These are phyloP conservation scores for Aspergillus sp. DNA, from an alignment of 2,329 filamentous ascomycete species.

Conservation along the genomic window DNA sequence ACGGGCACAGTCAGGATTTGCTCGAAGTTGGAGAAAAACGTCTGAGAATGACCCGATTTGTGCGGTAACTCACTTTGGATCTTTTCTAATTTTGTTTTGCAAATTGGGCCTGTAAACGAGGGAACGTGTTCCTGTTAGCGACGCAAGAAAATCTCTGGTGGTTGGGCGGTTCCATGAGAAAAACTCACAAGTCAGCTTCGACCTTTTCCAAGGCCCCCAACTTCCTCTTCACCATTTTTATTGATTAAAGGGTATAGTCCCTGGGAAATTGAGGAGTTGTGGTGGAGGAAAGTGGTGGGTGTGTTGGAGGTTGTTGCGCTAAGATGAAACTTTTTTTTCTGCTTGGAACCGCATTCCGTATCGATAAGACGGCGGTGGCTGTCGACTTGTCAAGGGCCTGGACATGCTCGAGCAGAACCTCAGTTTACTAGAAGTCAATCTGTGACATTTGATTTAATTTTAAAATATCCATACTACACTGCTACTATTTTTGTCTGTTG, in stretches of 20 bases:
- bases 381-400: not conserved
- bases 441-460: too few relatives aligned
- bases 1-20: not conserved
- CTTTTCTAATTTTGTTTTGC: conserved; percentile 86
- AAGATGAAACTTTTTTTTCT: conserved; percentile 12
- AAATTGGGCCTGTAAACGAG: conserved; percentile 65
- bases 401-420: not conserved
- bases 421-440: not conserved
- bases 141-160: conserved; percentile 17
- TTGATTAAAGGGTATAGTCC: conserved; percentile 8
- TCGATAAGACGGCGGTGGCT: conserved; percentile 12
- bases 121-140: conserved; percentile 23
- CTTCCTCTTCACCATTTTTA: conserved; percentile 77
- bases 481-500: not conserved
- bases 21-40: not conserved
- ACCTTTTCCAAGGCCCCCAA: conserved; percentile 92
- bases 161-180: not conserved
- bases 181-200: conserved; percentile 76
- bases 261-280: conserved; percentile 56
- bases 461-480: not conserved
- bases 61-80: conserved; percentile 64
- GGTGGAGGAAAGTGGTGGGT: conserved; percentile 52
- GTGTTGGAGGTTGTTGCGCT: conserved; percentile 34
- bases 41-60: not conserved
- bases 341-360: conserved; percentile 3